A percentile compares a stretch with the other conserved stretches of the same genome.
Evolutionary conservation across 2,329 filamentous ascomycete genomes (phyloP).

Genomic region (Fusarium oxysporum): DNA sequence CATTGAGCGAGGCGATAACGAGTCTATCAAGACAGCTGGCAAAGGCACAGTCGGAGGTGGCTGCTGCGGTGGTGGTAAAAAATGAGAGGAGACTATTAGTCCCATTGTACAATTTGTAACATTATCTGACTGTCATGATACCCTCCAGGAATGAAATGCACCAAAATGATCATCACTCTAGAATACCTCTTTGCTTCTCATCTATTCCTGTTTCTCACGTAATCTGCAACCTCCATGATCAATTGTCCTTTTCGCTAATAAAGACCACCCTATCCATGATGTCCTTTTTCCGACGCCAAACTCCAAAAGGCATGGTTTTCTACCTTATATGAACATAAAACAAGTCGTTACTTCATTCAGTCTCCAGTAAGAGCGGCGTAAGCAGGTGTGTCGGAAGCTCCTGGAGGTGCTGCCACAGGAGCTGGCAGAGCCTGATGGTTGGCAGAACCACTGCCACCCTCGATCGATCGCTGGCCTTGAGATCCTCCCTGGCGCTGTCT

Average conservation of each 20-base stretch:
- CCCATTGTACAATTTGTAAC: conserved; percentile 47
- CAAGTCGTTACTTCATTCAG: conserved; percentile 57
- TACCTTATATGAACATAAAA: conserved; percentile 19
- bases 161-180: conserved; percentile 35
- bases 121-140: conserved; percentile 48
- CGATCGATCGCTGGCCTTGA: conserved; percentile 43
- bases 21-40: conserved; percentile 79
- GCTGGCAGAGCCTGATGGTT: conserved; percentile 43
- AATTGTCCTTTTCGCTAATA: conserved; percentile 35
- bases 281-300: conserved; percentile 37
- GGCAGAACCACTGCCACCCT: conserved; percentile 45
- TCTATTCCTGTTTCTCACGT: conserved; percentile 21
- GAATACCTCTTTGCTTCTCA: conserved; percentile 13
- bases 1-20: conserved; percentile 93
- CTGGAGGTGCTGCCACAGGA: conserved; percentile 81
- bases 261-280: conserved; percentile 23
- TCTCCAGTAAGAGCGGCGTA: conserved; percentile 90
- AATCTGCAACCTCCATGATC: conserved; percentile 20
- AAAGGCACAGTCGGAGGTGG: conserved; percentile 45
- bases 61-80: conserved; percentile 49
- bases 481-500: conserved; percentile 52
- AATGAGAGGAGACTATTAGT: conserved; percentile 38
- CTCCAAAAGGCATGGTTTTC: conserved; percentile 42
- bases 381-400: conserved; percentile 75
- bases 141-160: conserved; percentile 45